Base-by-base conservation (phyloP, 108 stramenopile genomes). In the Craspedostauros australis region DNA sequence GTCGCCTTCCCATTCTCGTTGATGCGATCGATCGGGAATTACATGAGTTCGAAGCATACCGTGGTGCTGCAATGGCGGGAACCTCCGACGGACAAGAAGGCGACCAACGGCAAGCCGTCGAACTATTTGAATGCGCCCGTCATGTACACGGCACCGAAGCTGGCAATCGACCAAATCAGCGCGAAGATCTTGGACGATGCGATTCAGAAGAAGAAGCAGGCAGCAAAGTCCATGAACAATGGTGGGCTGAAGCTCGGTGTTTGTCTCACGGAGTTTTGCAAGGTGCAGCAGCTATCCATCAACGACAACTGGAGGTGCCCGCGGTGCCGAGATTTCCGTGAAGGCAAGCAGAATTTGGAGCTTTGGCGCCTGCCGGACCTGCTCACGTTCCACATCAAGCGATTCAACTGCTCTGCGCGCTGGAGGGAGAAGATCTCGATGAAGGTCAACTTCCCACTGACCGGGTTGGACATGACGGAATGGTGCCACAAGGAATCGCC, bases 351-450 rank as follows among this genome's bases (percentile, higher is more conserved):
- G 66, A 80, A 76, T 50, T 83, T 94, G 68, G 60, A 75, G 27
- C 68, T 96, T 9, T 96, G 95, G 95, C 72, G 81, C 27, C 55
- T 94, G 31, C 97, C 97, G 12, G 94, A 95, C 63, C 44, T 95
- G 7, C 55, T 97, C 28, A 89, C 90, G 7, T 80, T 98, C 56
- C 88, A 95, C 53, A 62, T 98, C 48, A 98, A 98, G 73, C 89
- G 97, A 5, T 96, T 98, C 68, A 90, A 93, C 48, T 84, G 75
- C 31, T 84, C 91, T 11, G 74, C 86, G n/a, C 66, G 87, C 7
- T 95, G 92, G 85, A 70, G 93, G 25, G 89, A 92, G 62, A 97
- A 97, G 66, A 88, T 98, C 38, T 79, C 88, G 29, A 94, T 96
- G 19, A 77, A 87, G 44, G 92, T 98, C 20, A 71, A 84, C 44